phyloP scores from a whole-genome alignment of 495 filamentous ascomycete species.

The Annulohypoxylon bovei region DNA sequence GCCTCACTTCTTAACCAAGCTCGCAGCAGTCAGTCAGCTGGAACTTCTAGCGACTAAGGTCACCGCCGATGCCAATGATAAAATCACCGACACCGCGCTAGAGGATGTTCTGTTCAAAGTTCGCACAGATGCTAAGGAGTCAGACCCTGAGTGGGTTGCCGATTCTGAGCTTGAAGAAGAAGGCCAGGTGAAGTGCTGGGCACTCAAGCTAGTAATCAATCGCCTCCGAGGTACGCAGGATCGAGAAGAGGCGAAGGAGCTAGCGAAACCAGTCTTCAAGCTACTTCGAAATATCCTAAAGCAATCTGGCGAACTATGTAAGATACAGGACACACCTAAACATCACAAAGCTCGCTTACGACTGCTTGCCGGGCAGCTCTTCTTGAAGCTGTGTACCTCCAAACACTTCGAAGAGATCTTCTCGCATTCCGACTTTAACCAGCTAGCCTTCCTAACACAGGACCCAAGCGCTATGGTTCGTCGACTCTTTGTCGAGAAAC shows the following conservation, averaged over 20 bases:
- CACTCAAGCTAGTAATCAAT: constrained; percentile 90
- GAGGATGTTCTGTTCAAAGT: constrained; percentile 78
- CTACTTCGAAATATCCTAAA: constrained; percentile 78
- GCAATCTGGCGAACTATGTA: constrained; percentile 80
- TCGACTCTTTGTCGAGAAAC: constrained; percentile 76
- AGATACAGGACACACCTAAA: constrained; percentile 75
- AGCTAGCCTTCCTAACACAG: constrained; percentile 80
- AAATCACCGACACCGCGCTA: constrained; percentile 80
- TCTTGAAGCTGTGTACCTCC: constrained; percentile 83
- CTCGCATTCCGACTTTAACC: constrained; percentile 76
- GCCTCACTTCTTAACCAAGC: constrained; percentile 80
- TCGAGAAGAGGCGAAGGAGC: constrained; percentile 67
- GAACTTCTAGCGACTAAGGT: constrained; percentile 79
- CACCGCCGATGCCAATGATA: constrained; percentile 75
- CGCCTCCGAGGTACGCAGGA: constrained; percentile 74
- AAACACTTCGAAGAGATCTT: constrained; percentile 81
- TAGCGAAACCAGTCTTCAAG: constrained; percentile 75
- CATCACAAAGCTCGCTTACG: constrained; percentile 80
- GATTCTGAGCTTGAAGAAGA: constrained; percentile 80
- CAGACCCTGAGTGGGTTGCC: constrained; percentile 70
- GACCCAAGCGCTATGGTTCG: constrained; percentile 79
- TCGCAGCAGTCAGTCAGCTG: constrained; percentile 85
- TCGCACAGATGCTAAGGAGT: constrained; percentile 62
- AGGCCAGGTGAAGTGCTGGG: constrained; percentile 83
- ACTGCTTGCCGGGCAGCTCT: constrained; percentile 79